A percentile compares a stretch with the other conserved stretches of the same genome.
phyloP scores from a whole-genome alignment of 225 moss, liverwort and hornwort genomes.

The Pseudoscleropodium purum region DNA sequence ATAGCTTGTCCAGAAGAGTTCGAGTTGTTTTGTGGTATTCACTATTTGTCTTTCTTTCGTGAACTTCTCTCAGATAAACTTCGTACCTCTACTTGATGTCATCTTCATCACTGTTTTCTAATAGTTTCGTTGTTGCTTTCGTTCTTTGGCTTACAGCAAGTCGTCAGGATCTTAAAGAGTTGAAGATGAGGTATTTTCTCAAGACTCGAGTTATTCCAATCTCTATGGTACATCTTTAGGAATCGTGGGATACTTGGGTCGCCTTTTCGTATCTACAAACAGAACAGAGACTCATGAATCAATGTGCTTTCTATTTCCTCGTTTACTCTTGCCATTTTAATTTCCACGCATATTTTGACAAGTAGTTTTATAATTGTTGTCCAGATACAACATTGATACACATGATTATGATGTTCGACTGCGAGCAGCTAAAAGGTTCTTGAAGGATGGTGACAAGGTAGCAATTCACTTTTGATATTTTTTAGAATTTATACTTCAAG shows the following conservation, averaged over 20 bases:
- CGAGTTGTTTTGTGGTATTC: neutral
- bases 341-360: neutral
- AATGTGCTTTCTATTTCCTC: neutral
- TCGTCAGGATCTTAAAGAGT: conserved; percentile 94
- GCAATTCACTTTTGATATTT: neutral
- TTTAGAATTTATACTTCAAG: neutral
- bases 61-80: neutral
- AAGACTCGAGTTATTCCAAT: neutral
- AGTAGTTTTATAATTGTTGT: neutral
- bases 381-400: conserved; percentile 95
- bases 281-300: neutral
- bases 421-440: conserved; percentile 78
- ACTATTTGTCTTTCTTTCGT: neutral
- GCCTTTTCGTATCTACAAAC: neutral
- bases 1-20: neutral
- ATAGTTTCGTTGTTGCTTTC: neutral
- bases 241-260: neutral
- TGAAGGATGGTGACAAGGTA: conserved; percentile 94
- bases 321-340: neutral
- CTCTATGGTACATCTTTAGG: neutral
- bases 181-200: conserved; percentile 73
- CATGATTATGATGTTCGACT: conserved; percentile 94
- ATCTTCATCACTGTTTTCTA: neutral
- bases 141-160: conserved; percentile 47
- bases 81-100: neutral